phyloP scores from a whole-genome alignment of 2,329 filamentous ascomycete genomes.

The Monosporascus sp. region DNA sequence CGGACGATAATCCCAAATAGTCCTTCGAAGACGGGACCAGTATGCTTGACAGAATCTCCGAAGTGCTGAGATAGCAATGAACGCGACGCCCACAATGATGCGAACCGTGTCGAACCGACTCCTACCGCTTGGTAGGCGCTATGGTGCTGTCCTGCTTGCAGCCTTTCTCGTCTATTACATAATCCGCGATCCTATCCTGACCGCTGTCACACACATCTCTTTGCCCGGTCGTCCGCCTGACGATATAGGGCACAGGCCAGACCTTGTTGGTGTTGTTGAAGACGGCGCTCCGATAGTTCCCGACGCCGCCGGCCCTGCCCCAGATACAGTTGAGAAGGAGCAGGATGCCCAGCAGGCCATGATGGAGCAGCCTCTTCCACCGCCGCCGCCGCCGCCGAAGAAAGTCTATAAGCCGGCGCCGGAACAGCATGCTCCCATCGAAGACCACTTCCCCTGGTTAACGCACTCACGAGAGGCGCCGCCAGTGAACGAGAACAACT shows the following conservation, averaged over 20 bases:
- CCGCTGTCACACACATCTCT: background rate
- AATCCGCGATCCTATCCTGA: constrained; percentile 21
- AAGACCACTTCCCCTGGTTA: constrained; percentile 34
- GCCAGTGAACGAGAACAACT: constrained; percentile 26
- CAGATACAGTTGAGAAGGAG: background rate
- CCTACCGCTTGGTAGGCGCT: constrained; percentile 24
- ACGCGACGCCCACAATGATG: constrained; percentile 15
- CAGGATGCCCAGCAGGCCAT: background rate
- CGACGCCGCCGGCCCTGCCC: background rate
- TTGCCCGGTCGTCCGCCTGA: background rate
- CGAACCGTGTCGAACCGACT: constrained; percentile 22
- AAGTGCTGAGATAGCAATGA: constrained; percentile 19
- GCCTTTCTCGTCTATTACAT: constrained; percentile 27
- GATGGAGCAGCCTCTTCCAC: background rate
- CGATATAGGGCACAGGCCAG: background rate
- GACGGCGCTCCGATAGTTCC: background rate
- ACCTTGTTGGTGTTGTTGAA: constrained; percentile 8
- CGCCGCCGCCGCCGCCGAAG: constrained; percentile 6
- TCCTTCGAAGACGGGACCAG: constrained; percentile 10
- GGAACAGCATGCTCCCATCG: constrained; percentile 21
- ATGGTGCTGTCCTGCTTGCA: constrained; percentile 23
- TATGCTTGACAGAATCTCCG: constrained; percentile 17
- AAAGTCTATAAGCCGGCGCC: constrained; percentile 30
- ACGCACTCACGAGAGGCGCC: constrained; percentile 22
- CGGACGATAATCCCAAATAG: background rate